Evolutionary conservation across 1,284 basidiomycete species (phyloP).

Genomic region (Papiliotrema nemorosa): DNA sequence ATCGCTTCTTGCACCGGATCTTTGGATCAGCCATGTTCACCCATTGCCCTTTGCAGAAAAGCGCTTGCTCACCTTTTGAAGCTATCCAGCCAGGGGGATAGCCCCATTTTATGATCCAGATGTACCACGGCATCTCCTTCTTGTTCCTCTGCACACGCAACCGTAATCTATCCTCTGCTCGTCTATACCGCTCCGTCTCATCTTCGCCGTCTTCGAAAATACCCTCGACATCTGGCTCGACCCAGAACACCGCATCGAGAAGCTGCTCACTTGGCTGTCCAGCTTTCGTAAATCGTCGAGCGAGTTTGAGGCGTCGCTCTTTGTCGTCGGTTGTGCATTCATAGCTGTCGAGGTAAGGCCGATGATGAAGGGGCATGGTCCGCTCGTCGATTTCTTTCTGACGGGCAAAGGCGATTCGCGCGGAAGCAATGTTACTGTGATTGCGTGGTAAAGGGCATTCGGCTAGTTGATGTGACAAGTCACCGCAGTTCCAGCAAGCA

Average conservation of each 20-base stretch:
- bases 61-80: conserved; percentile 11
- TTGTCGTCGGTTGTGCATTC: conserved; percentile 13
- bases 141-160: conserved; percentile 8
- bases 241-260: conserved; percentile 15
- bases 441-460: conserved; percentile 21
- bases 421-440: conserved; percentile 9
- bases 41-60: neutral
- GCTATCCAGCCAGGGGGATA: conserved; percentile 29
- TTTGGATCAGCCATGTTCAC: neutral
- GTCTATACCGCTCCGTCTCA: neutral
- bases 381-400: conserved; percentile 5
- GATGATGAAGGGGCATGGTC: conserved; percentile 10
- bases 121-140: conserved; percentile 20
- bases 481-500: conserved; percentile 23
- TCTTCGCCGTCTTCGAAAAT: neutral
- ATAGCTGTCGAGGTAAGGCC: conserved; percentile 2
- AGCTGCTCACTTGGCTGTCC: conserved; percentile 12
- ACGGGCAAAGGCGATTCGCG: conserved; percentile 9
- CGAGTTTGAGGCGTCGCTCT: conserved; percentile 12
- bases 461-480: conserved; percentile 11
- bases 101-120: conserved; percentile 22
- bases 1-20: neutral
- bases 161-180: conserved; percentile 1
- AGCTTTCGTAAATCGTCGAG: conserved; percentile 5
- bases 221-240: conserved; percentile 2